Evolutionary conservation across 78 protist genomes (phyloP).

Genomic region (Dictyostelium firmibasis): DNA sequence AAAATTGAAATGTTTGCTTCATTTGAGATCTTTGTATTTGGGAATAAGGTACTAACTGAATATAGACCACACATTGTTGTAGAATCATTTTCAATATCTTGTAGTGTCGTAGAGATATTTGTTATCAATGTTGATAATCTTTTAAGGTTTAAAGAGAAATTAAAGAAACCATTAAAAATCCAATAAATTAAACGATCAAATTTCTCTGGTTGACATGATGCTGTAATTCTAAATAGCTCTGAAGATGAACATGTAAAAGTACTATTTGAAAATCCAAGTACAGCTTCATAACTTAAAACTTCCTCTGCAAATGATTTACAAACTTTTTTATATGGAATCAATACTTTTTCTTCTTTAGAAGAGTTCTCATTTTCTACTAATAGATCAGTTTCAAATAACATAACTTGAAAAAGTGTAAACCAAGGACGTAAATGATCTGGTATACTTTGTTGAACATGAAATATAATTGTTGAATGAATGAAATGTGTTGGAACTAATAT

Average conservation of each 20-base stretch:
- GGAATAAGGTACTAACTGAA: not conserved
- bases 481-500: not conserved
- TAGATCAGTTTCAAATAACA: constrained; percentile 20
- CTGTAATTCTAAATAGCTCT: constrained; percentile 15
- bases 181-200: not conserved
- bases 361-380: too few species aligned
- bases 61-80: not conserved
- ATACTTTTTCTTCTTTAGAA: not conserved
- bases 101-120: not conserved
- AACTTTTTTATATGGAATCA: constrained; percentile 31
- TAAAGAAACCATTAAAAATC: constrained; percentile 13
- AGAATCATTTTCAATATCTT: constrained; percentile 4
- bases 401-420: not conserved
- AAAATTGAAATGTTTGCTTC: constrained; percentile 9
- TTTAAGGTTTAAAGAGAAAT: not conserved
- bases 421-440: constrained; percentile 25
- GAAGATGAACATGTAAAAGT: not conserved
- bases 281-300: not conserved
- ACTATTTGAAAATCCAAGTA: not conserved
- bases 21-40: not conserved
- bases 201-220: not conserved
- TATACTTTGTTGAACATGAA: constrained; percentile 5
- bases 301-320: not conserved
- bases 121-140: not conserved
- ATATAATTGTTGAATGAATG: not conserved